A percentile compares a stretch with the other conserved stretches of the same genome.
phyloP scores from a whole-genome alignment of 768 basidiomycete species.

The Boletus vinaceobasis region DNA sequence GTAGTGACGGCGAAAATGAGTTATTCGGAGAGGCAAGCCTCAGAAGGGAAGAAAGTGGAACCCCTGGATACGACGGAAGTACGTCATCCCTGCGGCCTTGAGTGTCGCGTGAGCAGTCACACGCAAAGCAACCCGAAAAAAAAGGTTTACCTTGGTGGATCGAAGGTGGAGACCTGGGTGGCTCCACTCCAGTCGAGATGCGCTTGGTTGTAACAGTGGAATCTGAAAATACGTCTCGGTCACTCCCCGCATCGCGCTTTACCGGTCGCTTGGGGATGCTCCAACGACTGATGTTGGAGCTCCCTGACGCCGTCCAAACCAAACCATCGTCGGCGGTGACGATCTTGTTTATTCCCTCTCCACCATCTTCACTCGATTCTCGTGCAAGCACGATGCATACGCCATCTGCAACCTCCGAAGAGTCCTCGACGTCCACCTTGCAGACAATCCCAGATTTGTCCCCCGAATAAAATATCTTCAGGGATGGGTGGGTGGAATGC shows the following conservation, averaged over 20 bases:
- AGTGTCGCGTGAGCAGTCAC: constrained; percentile 8
- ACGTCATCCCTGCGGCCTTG: constrained; percentile 22
- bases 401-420: constrained; percentile 78
- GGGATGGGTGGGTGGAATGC: constrained; percentile 79
- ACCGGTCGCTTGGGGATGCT: constrained; percentile 49
- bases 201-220: constrained; percentile 7
- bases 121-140: not conserved
- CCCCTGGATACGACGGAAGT: constrained; percentile 46
- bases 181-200: constrained; percentile 16
- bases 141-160: constrained; percentile 19
- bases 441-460: constrained; percentile 89
- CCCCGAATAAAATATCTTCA: constrained; percentile 92
- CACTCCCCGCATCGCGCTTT: constrained; percentile 14
- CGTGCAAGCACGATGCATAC: constrained; percentile 84
- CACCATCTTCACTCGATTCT: constrained; percentile 44
- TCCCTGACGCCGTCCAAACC: constrained; percentile 88
- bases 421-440: constrained; percentile 85
- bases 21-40: constrained; percentile 67
- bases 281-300: constrained; percentile 82
- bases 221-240: constrained; percentile 13
- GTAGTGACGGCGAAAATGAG: constrained; percentile 44
- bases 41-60: constrained; percentile 71
- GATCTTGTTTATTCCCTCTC: constrained; percentile 79
- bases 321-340: constrained; percentile 77
- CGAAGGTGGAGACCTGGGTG: constrained; percentile 12